Evolutionary conservation across 306 rosid genomes (phyloP), one percentile per base, ranked within the genome.

Genomic region (Vigna radiata): DNA sequence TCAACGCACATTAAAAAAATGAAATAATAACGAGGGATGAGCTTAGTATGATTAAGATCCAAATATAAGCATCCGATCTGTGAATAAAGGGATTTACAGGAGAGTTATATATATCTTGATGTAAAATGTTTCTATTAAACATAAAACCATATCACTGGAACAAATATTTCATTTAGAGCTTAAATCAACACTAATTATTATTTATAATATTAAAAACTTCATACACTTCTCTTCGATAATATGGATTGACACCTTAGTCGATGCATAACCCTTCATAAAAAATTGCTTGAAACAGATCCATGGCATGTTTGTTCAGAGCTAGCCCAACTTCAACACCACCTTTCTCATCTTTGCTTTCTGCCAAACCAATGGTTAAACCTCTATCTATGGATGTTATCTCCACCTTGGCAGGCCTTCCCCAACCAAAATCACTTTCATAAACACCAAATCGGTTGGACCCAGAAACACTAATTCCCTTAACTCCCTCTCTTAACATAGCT

Each of bases 321-420:
- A 83, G 25, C 1, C 81, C 82, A 10, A 86, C 18, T 61, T 86
- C 79, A 33, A 83, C 44, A 1, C 75, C 87, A 0, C 78, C 84
- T 17, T 5, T 58, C 6, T 85, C 84, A 65, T 59, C 77, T 64
- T 47, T 46, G 8, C 54, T 54, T 17, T 73, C 89, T 18, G 81
- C 76, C 58, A 83, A 29, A 0, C 77, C 73, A 56, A 83, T 58
- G 13, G 37, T 43, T 1, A 76, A 36, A n/a, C 81, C 77, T 23
- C 48, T 83, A 21, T 72, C 68, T 21, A 78, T 23, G 3, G 86
- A 82, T 11, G 48, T 36, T 53, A 83, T 48, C 48, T 83, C 88
- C 74, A 81, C 89, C 73, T 85, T 85, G 7, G 27, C 33, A 0
- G 89, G 89, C 41, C 6, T 79, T 36, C 89, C 87, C 91, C 89